Evolutionary conservation across 2,329 filamentous ascomycete genomes (phyloP).

Genomic region (Thermomyces lanuginosus): DNA sequence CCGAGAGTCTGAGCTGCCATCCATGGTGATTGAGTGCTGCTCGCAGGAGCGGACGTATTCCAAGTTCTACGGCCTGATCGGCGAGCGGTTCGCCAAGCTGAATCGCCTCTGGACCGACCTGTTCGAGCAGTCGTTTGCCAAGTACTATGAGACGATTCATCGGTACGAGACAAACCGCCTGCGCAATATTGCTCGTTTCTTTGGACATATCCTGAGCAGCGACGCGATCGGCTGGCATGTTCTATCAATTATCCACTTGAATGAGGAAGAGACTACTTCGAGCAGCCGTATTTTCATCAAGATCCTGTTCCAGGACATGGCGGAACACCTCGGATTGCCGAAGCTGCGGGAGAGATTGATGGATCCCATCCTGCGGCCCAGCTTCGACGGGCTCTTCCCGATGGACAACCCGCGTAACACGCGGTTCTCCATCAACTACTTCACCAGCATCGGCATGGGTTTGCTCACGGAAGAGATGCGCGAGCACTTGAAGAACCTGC

Average conservation of each 20-base stretch:
- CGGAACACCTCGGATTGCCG: conserved; percentile 70
- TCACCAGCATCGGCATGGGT: conserved; percentile 95
- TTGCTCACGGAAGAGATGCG: conserved; percentile 88
- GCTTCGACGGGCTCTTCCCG: conserved; percentile 75
- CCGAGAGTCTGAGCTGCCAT: conserved; percentile 76
- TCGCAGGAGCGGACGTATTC: conserved; percentile 94
- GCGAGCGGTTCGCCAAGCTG: conserved; percentile 87
- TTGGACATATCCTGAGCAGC: conserved; percentile 74
- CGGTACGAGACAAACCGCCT: conserved; percentile 91
- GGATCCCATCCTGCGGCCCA: conserved; percentile 62
- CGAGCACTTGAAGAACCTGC: conserved; percentile 74
- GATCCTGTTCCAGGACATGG: conserved; percentile 85
- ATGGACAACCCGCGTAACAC: conserved; percentile 77
- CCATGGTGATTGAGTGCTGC: conserved; percentile 94
- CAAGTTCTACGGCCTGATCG: conserved; percentile 91
- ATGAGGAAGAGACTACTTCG: conserved; percentile 92
- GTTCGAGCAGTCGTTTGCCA: conserved; percentile 76
- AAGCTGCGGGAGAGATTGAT: conserved; percentile 60
- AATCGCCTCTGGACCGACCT: conserved; percentile 89
- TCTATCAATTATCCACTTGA: conserved; percentile 68
- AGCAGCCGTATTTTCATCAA: conserved; percentile 97
- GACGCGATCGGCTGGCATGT: conserved; percentile 90
- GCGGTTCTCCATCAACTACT: conserved; percentile 97
- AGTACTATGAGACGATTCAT: conserved; percentile 96
- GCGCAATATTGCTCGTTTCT: conserved; percentile 88